Evolutionary conservation across 371 early-diverging fungal species (phyloP).

Genomic region (Thermomucor indicae-seudaticae): DNA sequence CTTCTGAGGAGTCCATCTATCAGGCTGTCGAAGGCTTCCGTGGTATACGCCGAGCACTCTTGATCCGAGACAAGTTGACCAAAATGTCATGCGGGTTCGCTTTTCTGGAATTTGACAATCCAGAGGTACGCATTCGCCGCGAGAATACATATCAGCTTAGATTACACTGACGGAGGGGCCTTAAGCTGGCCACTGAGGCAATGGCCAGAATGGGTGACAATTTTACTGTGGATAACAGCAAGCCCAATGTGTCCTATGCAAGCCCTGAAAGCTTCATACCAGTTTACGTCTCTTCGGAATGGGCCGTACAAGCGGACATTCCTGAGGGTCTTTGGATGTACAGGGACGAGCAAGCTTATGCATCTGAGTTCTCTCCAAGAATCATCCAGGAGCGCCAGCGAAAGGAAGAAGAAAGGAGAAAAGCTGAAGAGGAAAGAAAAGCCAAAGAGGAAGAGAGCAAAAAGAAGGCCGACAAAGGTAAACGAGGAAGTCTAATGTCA

Average conservation of each 20-base stretch:
- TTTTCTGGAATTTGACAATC: slow-evolving; percentile 47
- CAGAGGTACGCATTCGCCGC: slow-evolving; percentile 15
- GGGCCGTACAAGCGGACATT: slow-evolving; percentile 31
- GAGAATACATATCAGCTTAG: not conserved
- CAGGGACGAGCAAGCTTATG: slow-evolving; percentile 52
- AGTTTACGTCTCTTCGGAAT: slow-evolving; percentile 45
- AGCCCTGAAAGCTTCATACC: slow-evolving; percentile 49
- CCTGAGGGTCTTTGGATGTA: slow-evolving; percentile 42
- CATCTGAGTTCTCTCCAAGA: slow-evolving; percentile 24
- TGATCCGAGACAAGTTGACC: slow-evolving; percentile 54
- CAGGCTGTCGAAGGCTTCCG: slow-evolving; percentile 17
- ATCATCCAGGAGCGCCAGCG: slow-evolving; percentile 19
- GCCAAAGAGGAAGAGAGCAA: slow-evolving; percentile 16
- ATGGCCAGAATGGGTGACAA: slow-evolving; percentile 15
- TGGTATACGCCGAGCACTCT: slow-evolving; percentile 28
- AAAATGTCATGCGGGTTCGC: slow-evolving; percentile 55
- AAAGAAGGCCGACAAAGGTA: slow-evolving; percentile 7
- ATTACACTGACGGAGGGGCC: not conserved
- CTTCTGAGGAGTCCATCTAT: slow-evolving; percentile 50
- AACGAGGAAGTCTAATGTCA: not conserved
- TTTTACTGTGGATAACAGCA: slow-evolving; percentile 37
- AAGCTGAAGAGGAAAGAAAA: slow-evolving; percentile 21
- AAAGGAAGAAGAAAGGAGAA: slow-evolving; percentile 17
- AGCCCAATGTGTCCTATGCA: slow-evolving; percentile 37
- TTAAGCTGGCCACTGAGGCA: slow-evolving; percentile 27